Evolutionary conservation across 2,329 filamentous ascomycete species (phyloP), one percentile per base, ranked within the genome.

Genomic region (Talaromyces sp.): DNA sequence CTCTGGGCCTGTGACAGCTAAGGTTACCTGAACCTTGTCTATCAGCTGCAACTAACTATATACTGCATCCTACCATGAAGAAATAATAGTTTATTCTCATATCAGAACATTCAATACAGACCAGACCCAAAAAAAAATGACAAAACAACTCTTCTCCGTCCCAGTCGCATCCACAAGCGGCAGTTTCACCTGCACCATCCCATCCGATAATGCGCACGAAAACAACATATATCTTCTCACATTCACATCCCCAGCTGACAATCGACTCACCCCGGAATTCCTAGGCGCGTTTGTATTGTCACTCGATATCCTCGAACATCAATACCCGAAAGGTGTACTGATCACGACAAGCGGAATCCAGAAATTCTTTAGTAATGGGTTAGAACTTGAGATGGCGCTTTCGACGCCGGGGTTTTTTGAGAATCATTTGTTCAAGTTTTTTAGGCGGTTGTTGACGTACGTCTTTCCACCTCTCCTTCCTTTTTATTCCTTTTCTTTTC

Each of bases 301-400:
- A 3, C 84, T 94, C 61, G 89, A 94, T 74, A 84, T 89, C 21
- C 75, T 94, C 66, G 87, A 91, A 71, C 81, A 85, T 60, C 80
- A 80, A 56, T 80, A 87, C 66, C 78, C 82, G 0, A 81, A 82
- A n/a, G 89, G 89, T 54, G 89, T 92, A 5, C 79, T 94, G 13
- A 77, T 92, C 59, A 93, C 89, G 5, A 93, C 89, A 0, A 89
- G 85, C 41, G 83, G 80, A 50, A 88, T 92, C 59, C 70, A 78
- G 53, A 94, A 94, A 69, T 93, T 93, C 78, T 94, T 88, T 77
- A 87, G 82, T 71, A 93, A 93, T 74, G 89, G 89, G 0, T 80
- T 94, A n/a, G 88, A 94, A 70, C 81, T 92, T 13, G 79, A 84
- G 39, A 82, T 89, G 68, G 87, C 85, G n/a, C 67, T 79, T 35